phyloP scores from a whole-genome alignment of 352 stramenopile genomes.

The Globisporangium sylvaticum region DNA sequence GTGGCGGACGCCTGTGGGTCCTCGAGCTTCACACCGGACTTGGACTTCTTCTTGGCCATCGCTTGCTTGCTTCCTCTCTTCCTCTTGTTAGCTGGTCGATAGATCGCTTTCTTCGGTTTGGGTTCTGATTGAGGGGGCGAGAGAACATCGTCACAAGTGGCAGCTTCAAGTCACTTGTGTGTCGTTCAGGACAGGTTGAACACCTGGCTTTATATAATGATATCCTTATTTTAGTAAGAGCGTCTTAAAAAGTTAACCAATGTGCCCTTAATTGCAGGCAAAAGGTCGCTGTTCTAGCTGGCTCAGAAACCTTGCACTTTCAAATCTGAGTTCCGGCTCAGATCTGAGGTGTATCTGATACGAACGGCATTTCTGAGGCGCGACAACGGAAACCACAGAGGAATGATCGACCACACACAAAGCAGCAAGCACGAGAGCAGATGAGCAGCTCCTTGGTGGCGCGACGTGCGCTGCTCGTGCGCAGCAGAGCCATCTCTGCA shows the following conservation, averaged over 20 bases:
- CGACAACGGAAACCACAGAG: no score
- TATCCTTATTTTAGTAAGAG: background rate
- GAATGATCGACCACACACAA: slow-evolving; percentile 17
- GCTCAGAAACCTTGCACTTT: background rate
- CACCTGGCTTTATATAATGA: no score
- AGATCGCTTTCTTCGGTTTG: slow-evolving; percentile 20
- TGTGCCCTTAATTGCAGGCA: no score
- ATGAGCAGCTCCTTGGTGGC: slow-evolving; percentile 5
- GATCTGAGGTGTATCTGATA: background rate
- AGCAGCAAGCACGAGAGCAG: background rate
- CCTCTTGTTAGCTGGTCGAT: slow-evolving; percentile 14
- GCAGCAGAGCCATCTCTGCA: background rate
- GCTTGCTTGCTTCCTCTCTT: slow-evolving; percentile 25
- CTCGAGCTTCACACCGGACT: slow-evolving; percentile 34
- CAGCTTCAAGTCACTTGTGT: slow-evolving; percentile 26
- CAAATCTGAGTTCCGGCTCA: background rate
- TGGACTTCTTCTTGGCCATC: slow-evolving; percentile 69
- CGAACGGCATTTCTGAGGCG: background rate
- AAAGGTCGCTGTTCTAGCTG: background rate
- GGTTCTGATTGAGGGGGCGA: background rate
- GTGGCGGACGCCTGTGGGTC: slow-evolving; percentile 34
- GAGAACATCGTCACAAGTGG: background rate
- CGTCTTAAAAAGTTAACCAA: no score
- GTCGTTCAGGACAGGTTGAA: background rate
- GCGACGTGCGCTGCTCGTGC: slow-evolving; percentile 4